These are phyloP conservation scores for Dioscorea dumetorum DNA, from an alignment of 106 monocot genomes.

Conservation along the genomic window DNA sequence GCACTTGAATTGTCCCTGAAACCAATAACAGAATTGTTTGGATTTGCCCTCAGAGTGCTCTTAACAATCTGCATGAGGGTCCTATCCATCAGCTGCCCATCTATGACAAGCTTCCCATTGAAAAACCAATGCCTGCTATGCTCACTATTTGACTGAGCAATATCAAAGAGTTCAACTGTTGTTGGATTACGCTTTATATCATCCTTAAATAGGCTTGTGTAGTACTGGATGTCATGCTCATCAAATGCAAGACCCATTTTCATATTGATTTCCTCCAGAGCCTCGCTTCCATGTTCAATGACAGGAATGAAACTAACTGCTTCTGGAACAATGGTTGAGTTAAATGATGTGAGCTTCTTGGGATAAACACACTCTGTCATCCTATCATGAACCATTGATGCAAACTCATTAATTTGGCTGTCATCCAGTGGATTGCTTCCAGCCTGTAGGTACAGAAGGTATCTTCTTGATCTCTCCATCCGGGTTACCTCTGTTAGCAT, in stretches of 20 bases:
- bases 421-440: slow-evolving; percentile 43
- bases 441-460: slow-evolving; percentile 45
- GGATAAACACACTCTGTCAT: slow-evolving; percentile 96
- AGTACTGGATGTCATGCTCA: slow-evolving; percentile 90
- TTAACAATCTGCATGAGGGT: slow-evolving; percentile 85
- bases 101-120: slow-evolving; percentile 76
- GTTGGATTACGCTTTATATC: slow-evolving; percentile 90
- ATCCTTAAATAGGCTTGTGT: slow-evolving; percentile 75
- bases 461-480: slow-evolving; percentile 81
- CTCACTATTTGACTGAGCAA: slow-evolving; percentile 94
- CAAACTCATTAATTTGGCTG: slow-evolving; percentile 51
- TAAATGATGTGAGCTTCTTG: slow-evolving; percentile 47
- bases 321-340: slow-evolving; percentile 42
- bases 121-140: slow-evolving; percentile 98
- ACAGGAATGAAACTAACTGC: slow-evolving; percentile 56
- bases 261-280: slow-evolving; percentile 78
- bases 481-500: slow-evolving; percentile 63
- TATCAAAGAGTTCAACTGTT: slow-evolving; percentile 92
- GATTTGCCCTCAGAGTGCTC: slow-evolving; percentile 71
- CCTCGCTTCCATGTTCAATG: slow-evolving; percentile 68
- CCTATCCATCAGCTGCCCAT: slow-evolving; percentile 44
- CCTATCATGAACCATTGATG: slow-evolving; percentile 83
- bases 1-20: slow-evolving; percentile 99
- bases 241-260: slow-evolving; percentile 97
- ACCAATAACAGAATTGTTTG: slow-evolving; percentile 88